phyloP scores from a whole-genome alignment of 2,329 filamentous ascomycete genomes.

The Aspergillus tanneri region DNA sequence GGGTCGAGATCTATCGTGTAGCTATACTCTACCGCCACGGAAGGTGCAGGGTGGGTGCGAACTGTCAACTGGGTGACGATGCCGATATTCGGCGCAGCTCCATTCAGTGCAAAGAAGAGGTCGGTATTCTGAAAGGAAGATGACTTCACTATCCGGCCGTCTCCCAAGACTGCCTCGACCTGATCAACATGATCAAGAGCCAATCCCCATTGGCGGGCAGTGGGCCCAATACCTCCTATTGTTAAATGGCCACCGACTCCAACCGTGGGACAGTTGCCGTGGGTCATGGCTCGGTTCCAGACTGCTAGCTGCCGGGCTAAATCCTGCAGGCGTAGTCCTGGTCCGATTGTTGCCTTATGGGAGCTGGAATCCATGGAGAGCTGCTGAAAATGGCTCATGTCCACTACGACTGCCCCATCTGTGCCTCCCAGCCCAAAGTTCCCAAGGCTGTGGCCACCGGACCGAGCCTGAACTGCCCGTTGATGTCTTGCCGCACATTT shows the following conservation, averaged over 20 bases:
- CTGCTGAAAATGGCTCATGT: conserved; percentile 31
- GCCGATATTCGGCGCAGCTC: conserved; percentile 39
- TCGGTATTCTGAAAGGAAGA: conserved; percentile 32
- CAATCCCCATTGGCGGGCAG: conserved; percentile 50
- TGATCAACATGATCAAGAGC: conserved; percentile 52
- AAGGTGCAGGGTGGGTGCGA: conserved; percentile 36
- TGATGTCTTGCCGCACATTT: conserved; percentile 44
- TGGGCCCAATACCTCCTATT: conserved; percentile 42
- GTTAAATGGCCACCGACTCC: conserved; percentile 44
- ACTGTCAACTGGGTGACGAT: conserved; percentile 42
- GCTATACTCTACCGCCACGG: conserved; percentile 57
- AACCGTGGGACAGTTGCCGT: conserved; percentile 43
- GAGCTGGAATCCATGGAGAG: conserved; percentile 34
- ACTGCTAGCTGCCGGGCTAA: conserved; percentile 32
- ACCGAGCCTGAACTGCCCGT: conserved; percentile 52
- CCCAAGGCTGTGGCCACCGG: conserved; percentile 56
- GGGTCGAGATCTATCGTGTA: conserved; percentile 57
- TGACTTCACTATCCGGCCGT: conserved; percentile 34
- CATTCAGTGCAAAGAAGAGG: conserved; percentile 38
- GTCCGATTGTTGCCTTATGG: conserved; percentile 35
- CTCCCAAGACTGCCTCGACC: conserved; percentile 49
- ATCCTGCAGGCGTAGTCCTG: conserved; percentile 33
- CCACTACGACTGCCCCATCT: conserved; percentile 31
- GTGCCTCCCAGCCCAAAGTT: conserved; percentile 46
- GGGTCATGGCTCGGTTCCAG: conserved; percentile 37